These are phyloP conservation scores for Grosmannia huntii DNA, from an alignment of 2,329 filamentous ascomycete species.

Conservation along the genomic window DNA sequence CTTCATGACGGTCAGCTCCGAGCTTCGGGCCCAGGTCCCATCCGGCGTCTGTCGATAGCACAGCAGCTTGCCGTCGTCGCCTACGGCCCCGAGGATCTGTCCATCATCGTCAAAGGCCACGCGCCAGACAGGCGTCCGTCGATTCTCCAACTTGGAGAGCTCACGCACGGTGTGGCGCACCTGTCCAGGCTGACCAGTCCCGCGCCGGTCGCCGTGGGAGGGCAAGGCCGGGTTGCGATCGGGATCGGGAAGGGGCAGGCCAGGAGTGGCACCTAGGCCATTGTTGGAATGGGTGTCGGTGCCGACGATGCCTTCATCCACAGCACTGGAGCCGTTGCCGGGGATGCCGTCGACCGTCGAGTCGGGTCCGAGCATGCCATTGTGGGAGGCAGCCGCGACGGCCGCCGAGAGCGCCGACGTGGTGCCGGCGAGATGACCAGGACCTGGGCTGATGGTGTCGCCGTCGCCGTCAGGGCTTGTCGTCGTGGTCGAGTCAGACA, in stretches of 20 bases:
- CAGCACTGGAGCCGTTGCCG: neutral
- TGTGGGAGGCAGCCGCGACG: neutral
- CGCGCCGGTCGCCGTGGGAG: constrained; percentile 30
- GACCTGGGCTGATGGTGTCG: neutral
- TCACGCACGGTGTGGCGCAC: constrained; percentile 51
- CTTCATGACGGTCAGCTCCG: constrained; percentile 46
- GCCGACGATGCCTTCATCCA: neutral
- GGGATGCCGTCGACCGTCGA: neutral
- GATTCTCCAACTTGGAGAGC: constrained; percentile 52
- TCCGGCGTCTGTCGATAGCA: constrained; percentile 48
- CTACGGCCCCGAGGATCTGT: constrained; percentile 61
- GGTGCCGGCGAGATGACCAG: neutral
- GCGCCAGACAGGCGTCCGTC: constrained; percentile 62
- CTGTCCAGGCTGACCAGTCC: constrained; percentile 49
- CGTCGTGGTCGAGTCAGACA: neutral
- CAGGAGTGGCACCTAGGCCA: constrained; percentile 2
- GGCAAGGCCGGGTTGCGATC: constrained; percentile 8
- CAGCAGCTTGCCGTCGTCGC: constrained; percentile 58
- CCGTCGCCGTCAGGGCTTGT: neutral
- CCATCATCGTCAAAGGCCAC: constrained; percentile 59
- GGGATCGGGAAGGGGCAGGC: neutral
- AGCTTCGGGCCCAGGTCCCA: constrained; percentile 46
- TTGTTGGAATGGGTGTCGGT: constrained; percentile 2
- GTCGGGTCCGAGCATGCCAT: neutral
- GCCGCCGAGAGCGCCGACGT: neutral